A percentile compares a stretch with the other conserved stretches of the same genome.
Evolutionary conservation across 2,329 filamentous ascomycete species (phyloP).

Genomic region (Pestalotiopsis sp.): DNA sequence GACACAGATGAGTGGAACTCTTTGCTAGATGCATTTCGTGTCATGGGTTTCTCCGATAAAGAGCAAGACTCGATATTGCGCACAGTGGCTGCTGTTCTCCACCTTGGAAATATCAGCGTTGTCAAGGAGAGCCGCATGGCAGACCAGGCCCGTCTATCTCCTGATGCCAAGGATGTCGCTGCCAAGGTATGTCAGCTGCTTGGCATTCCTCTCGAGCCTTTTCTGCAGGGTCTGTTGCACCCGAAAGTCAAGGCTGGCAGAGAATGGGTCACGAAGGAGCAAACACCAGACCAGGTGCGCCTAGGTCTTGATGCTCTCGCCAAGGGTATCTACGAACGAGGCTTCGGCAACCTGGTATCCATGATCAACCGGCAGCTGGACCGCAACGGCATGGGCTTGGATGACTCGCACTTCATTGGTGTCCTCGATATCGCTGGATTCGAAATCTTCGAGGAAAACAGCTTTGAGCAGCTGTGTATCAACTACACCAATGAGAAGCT

Average conservation of each 20-base stretch:
- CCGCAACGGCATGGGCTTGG: slow-evolving; percentile 77
- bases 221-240: slow-evolving; percentile 86
- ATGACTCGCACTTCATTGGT: slow-evolving; percentile 95
- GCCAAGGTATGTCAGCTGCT: slow-evolving; percentile 81
- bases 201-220: slow-evolving; percentile 82
- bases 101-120: slow-evolving; percentile 89
- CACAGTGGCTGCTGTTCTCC: slow-evolving; percentile 88
- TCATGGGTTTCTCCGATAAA: slow-evolving; percentile 90
- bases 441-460: slow-evolving; percentile 98
- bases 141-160: slow-evolving; percentile 83
- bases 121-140: slow-evolving; percentile 87
- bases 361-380: slow-evolving; percentile 93
- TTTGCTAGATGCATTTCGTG: slow-evolving; percentile 86
- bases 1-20: slow-evolving; percentile 89
- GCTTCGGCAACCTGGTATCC: slow-evolving; percentile 88
- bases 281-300: slow-evolving; percentile 94
- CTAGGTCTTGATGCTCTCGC: slow-evolving; percentile 87
- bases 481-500: slow-evolving; percentile 99
- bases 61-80: slow-evolving; percentile 84
- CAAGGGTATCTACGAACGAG: slow-evolving; percentile 97
- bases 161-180: slow-evolving; percentile 75
- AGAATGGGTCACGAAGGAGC: slow-evolving; percentile 98
- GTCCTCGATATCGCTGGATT: slow-evolving; percentile 99
- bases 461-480: slow-evolving; percentile 98
- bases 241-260: slow-evolving; percentile 93